Conservation (phyloP, 1,139 yeast species). For the Candida albicans region DNA sequence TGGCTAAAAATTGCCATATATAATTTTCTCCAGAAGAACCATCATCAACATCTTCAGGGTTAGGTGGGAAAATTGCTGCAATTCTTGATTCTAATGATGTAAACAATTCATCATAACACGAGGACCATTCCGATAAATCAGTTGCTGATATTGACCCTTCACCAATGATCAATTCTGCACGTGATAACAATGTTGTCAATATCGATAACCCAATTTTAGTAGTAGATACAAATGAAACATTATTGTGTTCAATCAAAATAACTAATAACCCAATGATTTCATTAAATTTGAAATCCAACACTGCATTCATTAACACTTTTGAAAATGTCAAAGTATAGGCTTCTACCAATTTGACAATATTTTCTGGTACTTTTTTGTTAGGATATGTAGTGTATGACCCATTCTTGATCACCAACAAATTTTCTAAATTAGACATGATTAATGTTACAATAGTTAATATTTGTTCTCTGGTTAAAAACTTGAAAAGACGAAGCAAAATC, state of each 20-base stretch:
- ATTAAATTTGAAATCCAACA: conserved; percentile 78
- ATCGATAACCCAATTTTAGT: conserved; percentile 87
- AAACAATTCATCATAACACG: conserved; percentile 80
- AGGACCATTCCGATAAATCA: conserved; percentile 71
- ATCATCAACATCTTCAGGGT: conserved; percentile 55
- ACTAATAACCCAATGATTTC: conserved; percentile 83
- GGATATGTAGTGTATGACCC: conserved; percentile 75
- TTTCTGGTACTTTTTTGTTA: conserved; percentile 52
- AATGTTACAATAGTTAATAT: conserved; percentile 76
- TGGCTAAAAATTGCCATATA: conserved; percentile 97
- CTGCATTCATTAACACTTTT: conserved; percentile 81
- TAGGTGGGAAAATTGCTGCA: conserved; percentile 80
- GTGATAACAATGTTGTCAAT: conserved; percentile 82
- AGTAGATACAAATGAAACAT: conserved; percentile 70
- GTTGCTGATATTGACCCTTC: conserved; percentile 65
- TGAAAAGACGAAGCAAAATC: conserved; percentile 83
- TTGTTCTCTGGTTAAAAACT: conserved; percentile 77
- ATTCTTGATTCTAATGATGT: conserved; percentile 78
- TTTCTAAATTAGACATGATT: conserved; percentile 78
- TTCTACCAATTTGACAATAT: conserved; percentile 66
- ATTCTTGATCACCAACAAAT: conserved; percentile 72
- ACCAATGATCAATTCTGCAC: conserved; percentile 91
- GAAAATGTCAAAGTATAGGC: conserved; percentile 79
- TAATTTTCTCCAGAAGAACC: conserved; percentile 63
- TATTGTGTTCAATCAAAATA: conserved; percentile 69